Percentiles rank a stretch among this genome's conserved stretches.
Conservation (phyloP, 2,329 filamentous ascomycete genomes). For the Oidium heveae region DNA sequence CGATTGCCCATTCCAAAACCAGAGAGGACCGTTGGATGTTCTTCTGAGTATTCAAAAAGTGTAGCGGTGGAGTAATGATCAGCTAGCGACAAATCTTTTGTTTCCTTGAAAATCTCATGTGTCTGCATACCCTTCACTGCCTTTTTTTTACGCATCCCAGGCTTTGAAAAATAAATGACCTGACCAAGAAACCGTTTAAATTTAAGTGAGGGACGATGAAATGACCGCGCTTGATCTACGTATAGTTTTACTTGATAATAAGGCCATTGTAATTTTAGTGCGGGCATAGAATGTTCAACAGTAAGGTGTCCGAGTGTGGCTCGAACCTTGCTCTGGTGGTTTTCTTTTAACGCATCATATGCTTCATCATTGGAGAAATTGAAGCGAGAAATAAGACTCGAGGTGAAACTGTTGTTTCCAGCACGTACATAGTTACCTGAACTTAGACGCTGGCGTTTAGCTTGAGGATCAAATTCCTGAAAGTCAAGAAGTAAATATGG, state of each 20-base stretch:
- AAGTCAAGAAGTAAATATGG: slow-evolving; percentile 67
- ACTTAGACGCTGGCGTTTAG: slow-evolving; percentile 24
- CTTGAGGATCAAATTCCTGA: slow-evolving; percentile 34
- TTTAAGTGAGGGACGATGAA: slow-evolving; percentile 57
- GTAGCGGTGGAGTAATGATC: slow-evolving; percentile 65
- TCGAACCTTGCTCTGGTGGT: slow-evolving; percentile 85
- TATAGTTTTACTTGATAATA: slow-evolving; percentile 79
- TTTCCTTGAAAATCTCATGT: slow-evolving; percentile 52
- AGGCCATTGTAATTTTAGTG: slow-evolving; percentile 74
- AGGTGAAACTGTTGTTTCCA: slow-evolving; percentile 42
- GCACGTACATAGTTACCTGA: slow-evolving; percentile 29
- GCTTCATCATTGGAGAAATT: slow-evolving; percentile 93
- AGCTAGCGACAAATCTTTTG: slow-evolving; percentile 60
- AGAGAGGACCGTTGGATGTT: slow-evolving; percentile 71
- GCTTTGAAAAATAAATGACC: slow-evolving; percentile 46
- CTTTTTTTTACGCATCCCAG: slow-evolving; percentile 55
- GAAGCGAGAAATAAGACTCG: slow-evolving; percentile 57
- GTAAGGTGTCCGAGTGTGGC: slow-evolving; percentile 74
- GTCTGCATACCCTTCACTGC: slow-evolving; percentile 56
- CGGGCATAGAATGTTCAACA: slow-evolving; percentile 87
- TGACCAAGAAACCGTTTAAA: slow-evolving; percentile 43
- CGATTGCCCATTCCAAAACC: slow-evolving; percentile 96
- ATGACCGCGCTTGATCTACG: slow-evolving; percentile 48
- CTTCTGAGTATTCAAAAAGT: slow-evolving; percentile 87
- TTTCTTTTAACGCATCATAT: slow-evolving; percentile 88